Evolutionary conservation across 257 asterid species (phyloP).

Genomic region (Pogostemon cablin): DNA sequence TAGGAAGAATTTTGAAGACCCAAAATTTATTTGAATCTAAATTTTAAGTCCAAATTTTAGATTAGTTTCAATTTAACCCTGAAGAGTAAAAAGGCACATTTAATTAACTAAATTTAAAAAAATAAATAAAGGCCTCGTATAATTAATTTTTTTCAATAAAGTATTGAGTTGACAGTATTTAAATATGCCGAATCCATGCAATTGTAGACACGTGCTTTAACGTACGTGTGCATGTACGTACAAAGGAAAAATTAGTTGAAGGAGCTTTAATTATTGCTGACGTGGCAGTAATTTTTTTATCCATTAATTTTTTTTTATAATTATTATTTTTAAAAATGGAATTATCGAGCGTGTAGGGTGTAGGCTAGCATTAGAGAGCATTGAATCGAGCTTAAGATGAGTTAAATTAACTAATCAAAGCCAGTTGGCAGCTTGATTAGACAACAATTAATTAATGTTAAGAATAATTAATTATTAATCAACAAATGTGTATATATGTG

Average conservation of each 20-base stretch:
- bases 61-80: too few relatives aligned
- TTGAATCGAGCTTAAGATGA: conserved; percentile 30
- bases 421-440: conserved; percentile 32
- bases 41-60: too few relatives aligned
- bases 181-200: conserved; percentile 32
- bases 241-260: conserved; percentile 32
- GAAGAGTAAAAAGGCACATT: too few relatives aligned
- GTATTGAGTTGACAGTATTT: not conserved
- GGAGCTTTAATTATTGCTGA: conserved; percentile 13
- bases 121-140: too few relatives aligned
- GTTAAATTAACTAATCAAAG: conserved; percentile 29
- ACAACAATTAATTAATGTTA: conserved; percentile 12
- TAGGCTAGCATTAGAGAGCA: conserved; percentile 18
- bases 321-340: not conserved
- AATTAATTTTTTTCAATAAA: not conserved
- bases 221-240: conserved; percentile 50
- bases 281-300: conserved; percentile 30
- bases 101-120: too few relatives aligned
- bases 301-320: not conserved
- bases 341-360: not conserved
- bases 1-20: too few relatives aligned
- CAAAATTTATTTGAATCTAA: too few relatives aligned
- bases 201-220: conserved; percentile 45
- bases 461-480: conserved; percentile 21
- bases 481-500: not conserved